Base-by-base conservation (phyloP, 2,329 filamentous ascomycete genomes). In the Curvularia eragrostidis region DNA sequence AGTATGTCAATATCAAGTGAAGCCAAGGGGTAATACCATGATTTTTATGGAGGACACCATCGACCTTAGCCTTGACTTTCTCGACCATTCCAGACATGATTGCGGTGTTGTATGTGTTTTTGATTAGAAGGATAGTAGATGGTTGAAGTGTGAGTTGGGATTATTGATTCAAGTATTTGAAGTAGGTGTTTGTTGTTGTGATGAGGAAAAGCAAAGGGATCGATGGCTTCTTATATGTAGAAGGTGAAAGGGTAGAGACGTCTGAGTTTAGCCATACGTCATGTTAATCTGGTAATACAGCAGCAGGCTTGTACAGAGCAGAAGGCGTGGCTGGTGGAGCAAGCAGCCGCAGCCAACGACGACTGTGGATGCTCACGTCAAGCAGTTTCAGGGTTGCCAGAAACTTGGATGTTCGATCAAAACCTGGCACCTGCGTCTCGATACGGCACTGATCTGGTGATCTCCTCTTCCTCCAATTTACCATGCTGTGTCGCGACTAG, bases 21-120 rank as follows among this genome's bases (percentile, higher is more conserved):
- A 18, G n/a, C 4, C 2, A n/a, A 3, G 3, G 23, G 19, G 28
- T 28, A 51, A 56, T 53, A 69, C 65, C 59, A 56, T 66, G 62
- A 26, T 76, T 70, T 68, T 75, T 74, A 66, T 74, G 73, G 48
- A 75, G 68, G 56, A 72, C 68, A 34, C 71, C 59, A 59, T 76
- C 73, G 66, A 75, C 74, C 73, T 75, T 76, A 52, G 68, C 67
- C 71, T 75, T 76, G 64, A 76, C 68, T 66, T 76, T 75, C 3
- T 76, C 71, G 36, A 76, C 69, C 43, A 64, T 48, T 56, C 70
- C 69, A 41, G 70, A 47, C 70, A 73, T 73, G 59, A 54, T 69
- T 59, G 55, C 41, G 58, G 52, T 52, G 44, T 55, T 39, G 41
- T 63, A 53, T 63, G 43, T 58, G 47, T 39, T 8, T 28, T 32